phyloP scores from a whole-genome alignment of 2,329 filamentous ascomycete species.

The Stemphylium beticola region DNA sequence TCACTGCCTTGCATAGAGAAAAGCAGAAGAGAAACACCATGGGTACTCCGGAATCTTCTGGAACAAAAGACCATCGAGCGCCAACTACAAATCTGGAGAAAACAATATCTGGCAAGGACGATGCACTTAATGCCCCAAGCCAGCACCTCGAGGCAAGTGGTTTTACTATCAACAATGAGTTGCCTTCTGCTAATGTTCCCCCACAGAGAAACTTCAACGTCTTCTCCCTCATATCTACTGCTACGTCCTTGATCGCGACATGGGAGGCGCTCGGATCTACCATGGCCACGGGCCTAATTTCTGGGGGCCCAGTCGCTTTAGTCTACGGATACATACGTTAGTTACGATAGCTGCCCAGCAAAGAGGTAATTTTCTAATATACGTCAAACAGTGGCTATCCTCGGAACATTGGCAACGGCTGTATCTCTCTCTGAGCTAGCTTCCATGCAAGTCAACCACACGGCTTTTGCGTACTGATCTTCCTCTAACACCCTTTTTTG shows the following conservation, averaged over 20 bases:
- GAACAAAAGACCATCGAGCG: no score
- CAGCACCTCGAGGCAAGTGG: no score
- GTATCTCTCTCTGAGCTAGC: conserved; percentile 8
- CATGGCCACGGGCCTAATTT: conserved; percentile 11
- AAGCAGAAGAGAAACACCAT: no score
- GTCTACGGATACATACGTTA: conserved; percentile 11
- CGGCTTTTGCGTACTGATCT: background rate
- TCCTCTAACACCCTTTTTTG: background rate
- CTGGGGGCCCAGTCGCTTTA: conserved; percentile 11
- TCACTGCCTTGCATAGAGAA: no score
- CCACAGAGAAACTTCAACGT: background rate
- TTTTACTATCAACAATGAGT: no score
- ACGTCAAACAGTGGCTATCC: background rate
- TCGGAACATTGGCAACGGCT: conserved; percentile 7
- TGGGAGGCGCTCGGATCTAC: conserved; percentile 13
- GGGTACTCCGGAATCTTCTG: no score
- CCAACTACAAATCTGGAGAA: no score
- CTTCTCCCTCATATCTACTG: conserved; percentile 7
- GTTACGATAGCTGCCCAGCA: background rate
- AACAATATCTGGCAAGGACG: no score
- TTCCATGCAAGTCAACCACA: conserved; percentile 4
- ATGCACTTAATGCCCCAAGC: no score
- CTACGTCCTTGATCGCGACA: conserved; percentile 11
- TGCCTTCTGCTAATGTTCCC: no score
- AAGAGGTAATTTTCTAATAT: background rate